Base-by-base conservation (phyloP, 2,329 filamentous ascomycete genomes). In the Fusarium sp. region DNA sequence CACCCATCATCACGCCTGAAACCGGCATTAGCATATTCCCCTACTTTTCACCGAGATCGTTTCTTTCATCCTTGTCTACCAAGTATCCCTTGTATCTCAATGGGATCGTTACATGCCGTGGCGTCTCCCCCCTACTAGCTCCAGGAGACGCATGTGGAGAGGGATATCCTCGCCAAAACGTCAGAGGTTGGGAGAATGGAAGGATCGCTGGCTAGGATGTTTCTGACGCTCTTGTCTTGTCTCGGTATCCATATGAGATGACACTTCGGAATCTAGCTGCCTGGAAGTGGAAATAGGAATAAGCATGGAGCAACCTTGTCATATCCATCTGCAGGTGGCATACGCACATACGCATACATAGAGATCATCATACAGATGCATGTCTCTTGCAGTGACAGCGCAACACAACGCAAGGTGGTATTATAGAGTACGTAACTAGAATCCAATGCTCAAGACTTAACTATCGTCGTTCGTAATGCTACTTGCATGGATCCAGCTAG, bases 61-160 rank as follows among this genome's bases (percentile, higher is more conserved):
- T 18, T 36, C 28, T 20, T 38, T 13, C 22, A 64, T 65, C 60
- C 65, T 58, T 63, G 46, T 24, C 28, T 54, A 49, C 33, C 45
- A 42, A n/a, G 36, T 15, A 39, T 18, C 28, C 31, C 60, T 44
- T 64, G 26, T 36, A 58, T 63, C 42, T 26, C 28, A 50, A 45
- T 39, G 36, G 57, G 24, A 64, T 62, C 51, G 50, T 66, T 66
- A 66, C 63, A 66, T 67, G 39, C 31, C 58, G 60, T 63, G 45
- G 61, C 52, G 52, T 46, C 11, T 40, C 11, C 34, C 31, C 59
- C 59, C 46, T 51, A 63, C 58, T 65, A 65, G 60, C 54, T 39
- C 53, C 53, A 65, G 60, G 53, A 58, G 53, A 53, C 24, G 39
- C 6, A 38, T 45, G 45, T 65, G 60, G 60, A 63, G 60, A 57